These are phyloP conservation scores for Rhinocladiella mackenziei DNA, from an alignment of 2,329 filamentous ascomycete species.

Conservation along the genomic window DNA sequence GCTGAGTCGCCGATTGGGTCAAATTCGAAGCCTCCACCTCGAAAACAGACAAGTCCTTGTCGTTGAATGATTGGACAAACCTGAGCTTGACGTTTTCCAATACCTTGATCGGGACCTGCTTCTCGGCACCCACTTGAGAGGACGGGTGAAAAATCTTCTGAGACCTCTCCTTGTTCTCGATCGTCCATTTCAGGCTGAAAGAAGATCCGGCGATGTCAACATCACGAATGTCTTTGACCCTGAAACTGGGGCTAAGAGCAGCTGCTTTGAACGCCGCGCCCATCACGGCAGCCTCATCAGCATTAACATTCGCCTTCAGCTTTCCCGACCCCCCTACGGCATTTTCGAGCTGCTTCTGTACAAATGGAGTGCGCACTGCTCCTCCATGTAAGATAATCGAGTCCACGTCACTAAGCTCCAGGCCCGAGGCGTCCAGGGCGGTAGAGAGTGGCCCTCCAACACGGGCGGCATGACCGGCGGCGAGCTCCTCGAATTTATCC, in stretches of 20 bases:
- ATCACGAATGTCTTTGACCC: slow-evolving; percentile 91
- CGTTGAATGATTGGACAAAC: slow-evolving; percentile 68
- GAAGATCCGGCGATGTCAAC: slow-evolving; percentile 72
- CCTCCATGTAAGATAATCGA: slow-evolving; percentile 93
- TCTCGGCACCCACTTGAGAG: slow-evolving; percentile 71
- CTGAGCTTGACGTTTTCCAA: slow-evolving; percentile 74
- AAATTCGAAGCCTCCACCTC: slow-evolving; percentile 76
- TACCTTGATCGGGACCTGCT: slow-evolving; percentile 80
- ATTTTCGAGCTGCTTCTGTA: slow-evolving; percentile 82
- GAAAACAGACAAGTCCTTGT: slow-evolving; percentile 58
- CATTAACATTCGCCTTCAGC: slow-evolving; percentile 89
- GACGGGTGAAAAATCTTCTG: slow-evolving; percentile 79
- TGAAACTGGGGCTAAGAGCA: slow-evolving; percentile 87
- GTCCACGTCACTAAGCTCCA: slow-evolving; percentile 72
- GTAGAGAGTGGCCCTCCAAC: slow-evolving; percentile 66
- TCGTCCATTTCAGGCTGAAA: slow-evolving; percentile 70
- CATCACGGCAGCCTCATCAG: slow-evolving; percentile 93
- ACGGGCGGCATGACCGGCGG: slow-evolving; percentile 62
- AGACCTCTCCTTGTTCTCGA: slow-evolving; percentile 65
- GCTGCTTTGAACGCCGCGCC: slow-evolving; percentile 93
- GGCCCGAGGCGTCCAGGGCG: slow-evolving; percentile 68
- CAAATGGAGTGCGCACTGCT: slow-evolving; percentile 83
- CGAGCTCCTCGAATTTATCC: slow-evolving; percentile 74
- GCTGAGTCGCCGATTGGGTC: slow-evolving; percentile 71
- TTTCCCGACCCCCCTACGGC: slow-evolving; percentile 69